These are phyloP conservation scores for Spergularia marina DNA, from an alignment of 148 eudicot genomes.

Conservation along the genomic window DNA sequence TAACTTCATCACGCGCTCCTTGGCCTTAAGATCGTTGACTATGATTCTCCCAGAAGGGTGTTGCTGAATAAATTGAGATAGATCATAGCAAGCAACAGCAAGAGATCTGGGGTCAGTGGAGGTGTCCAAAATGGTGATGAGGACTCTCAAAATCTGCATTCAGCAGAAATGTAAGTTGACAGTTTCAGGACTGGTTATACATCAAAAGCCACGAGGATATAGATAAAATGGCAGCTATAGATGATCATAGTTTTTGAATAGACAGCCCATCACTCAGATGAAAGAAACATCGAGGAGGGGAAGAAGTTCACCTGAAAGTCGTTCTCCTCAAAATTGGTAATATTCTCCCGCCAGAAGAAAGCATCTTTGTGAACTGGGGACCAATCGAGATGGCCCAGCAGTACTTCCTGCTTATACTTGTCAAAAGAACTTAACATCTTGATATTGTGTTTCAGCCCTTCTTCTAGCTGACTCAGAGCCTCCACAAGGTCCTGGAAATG, in stretches of 20 bases:
- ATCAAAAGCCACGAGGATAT: too few relatives aligned
- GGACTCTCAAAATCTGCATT: constrained; percentile 81
- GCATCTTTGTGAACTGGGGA: constrained; percentile 97
- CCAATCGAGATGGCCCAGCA: constrained; percentile 96
- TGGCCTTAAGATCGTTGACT: constrained; percentile 79
- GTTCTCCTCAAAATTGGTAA: constrained; percentile 77
- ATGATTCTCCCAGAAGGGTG: constrained; percentile 96
- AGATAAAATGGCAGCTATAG: too few relatives aligned
- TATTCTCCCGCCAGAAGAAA: constrained; percentile 88
- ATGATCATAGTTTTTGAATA: too few relatives aligned
- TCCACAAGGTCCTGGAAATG: constrained; percentile 71
- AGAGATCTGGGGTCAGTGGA: constrained; percentile 72
- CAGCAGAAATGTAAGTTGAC: background rate
- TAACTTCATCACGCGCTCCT: constrained; percentile 93
- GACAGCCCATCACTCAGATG: too few relatives aligned
- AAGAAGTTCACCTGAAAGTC: constrained; percentile 74
- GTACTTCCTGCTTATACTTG: constrained; percentile 96
- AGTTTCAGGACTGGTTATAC: background rate
- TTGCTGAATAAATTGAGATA: constrained; percentile 89
- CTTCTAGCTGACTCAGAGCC: constrained; percentile 81
- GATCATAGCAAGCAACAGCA: constrained; percentile 94
- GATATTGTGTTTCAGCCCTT: constrained; percentile 71
- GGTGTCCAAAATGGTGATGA: constrained; percentile 82
- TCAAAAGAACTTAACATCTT: constrained; percentile 88
- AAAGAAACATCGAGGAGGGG: background rate